Evolutionary conservation across 2,329 filamentous ascomycete genomes (phyloP), one percentile per base, ranked within the genome.

Genomic region (Fusarium temperatum): DNA sequence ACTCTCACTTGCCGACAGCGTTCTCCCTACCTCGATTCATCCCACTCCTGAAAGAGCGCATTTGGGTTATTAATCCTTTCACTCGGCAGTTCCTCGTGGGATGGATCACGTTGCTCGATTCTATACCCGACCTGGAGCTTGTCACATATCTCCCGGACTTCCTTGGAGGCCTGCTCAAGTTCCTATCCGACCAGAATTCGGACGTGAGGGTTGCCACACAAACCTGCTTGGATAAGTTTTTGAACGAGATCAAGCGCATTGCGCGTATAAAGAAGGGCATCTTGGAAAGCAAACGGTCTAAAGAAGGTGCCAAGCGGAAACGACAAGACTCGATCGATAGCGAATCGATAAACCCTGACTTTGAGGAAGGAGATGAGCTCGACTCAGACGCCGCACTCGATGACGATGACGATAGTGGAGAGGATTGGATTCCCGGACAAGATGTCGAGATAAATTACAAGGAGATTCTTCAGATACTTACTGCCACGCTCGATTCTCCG

Each of bases 141-240:
- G 96, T 99, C 42, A 93, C 94, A 8, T 97, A 95, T 81, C 85
- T 99, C 30, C 97, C 96, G 3, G 94, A 96, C 56, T 99, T 99
- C 78, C 87, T 99, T 3, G 93, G 91, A 32, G 96, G 96, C 0
- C 85, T 99, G 47, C 90, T 99, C 77, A 96, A 93, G 78, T 99
- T 98, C 77, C 88, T 99, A 17, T 95, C 94, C 71, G 96, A 98
- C 78, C 91, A 93, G 18, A 98, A 98, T 80, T 87, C 91, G 54
- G 96, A 99, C 81, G 96, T 99, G n/a, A 94, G 98, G 78, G 94
- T 96, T 60, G 93, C 94, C 45, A 98, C 96, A 0, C 95, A 98
- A 81, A 90, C 90, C 32, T 94, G 95, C 54, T 85, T 99, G 28
- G 96, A 98, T 81, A 92, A 94, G 73, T 98, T 99, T 77, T 85